Base-by-base conservation (phyloP, 1,284 basidiomycete genomes). In the Nidula niveotomentosa region DNA sequence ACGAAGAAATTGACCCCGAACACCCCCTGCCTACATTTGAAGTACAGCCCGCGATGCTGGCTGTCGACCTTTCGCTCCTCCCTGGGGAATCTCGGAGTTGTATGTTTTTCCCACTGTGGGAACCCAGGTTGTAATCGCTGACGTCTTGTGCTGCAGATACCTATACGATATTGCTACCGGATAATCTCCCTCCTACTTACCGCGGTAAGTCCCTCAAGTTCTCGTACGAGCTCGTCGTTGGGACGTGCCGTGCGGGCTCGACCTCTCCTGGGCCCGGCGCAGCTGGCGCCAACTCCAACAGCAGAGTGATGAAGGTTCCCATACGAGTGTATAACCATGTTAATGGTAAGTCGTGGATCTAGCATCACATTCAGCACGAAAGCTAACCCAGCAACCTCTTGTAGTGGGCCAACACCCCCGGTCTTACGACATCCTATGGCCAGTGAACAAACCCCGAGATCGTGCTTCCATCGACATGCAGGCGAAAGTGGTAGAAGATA, bases 321-420 rank as follows among this genome's bases (percentile, higher is more conserved):
- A 88, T 97, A 53, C 77, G 94, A 39, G 75, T 96, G 12, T 96
- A 95, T 69, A 95, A 93, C 61, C 78, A 94, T 60, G 89, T 95
- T 53, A 73, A 80, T 48, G 84, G 91, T 92, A 61, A 30, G 30
- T 30, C 30, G 30, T 30, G 5, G 30, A 5, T 30, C 30, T 30
- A 30, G 30, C 30, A 6, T 30, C 30, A 30, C 5, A 30, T 5
- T 30, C 30, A 30, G 30, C 5, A 30, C 30, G 5, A 30, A 30
- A 30, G 6, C 30, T 30, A 30, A 30, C 30, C 30, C 30, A 6
- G 5, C 30, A 30, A 5, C 30, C 30, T 30, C 30, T 30, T 18
- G 9, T 60, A 88, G 88, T 90, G 12, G 80, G 78, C 8, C 73
- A 75, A 47, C 66, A 76, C 7, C 75, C 78, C 2, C 66, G 71